Base-by-base conservation (phyloP, 495 filamentous ascomycete genomes). In the Penicilliopsis zonata region DNA sequence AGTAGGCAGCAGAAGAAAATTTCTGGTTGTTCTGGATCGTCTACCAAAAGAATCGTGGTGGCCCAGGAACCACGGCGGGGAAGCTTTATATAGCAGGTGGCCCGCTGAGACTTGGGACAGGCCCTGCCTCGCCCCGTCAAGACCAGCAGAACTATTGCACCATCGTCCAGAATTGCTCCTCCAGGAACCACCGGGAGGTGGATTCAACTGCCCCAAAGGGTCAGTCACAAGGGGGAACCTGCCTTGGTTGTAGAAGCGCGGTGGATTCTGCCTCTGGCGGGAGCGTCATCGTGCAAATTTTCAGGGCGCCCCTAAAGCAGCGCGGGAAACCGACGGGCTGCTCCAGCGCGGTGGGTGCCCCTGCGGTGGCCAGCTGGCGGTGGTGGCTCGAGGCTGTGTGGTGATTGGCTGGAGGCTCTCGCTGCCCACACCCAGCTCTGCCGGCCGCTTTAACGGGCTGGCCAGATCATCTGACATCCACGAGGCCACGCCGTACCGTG, bases 401-500 rank as follows among this genome's bases (percentile, higher is more conserved):
- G n/a, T n/a, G n/a, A n/a, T n/a, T n/a, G n/a, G n/a, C n/a, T n/a
- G n/a, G n/a, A n/a, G n/a, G n/a, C n/a, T n/a, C n/a, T n/a, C n/a
- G n/a, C n/a, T n/a, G n/a, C n/a, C n/a, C 4, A 4, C 25, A 27
- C 35, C 12, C 16, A 30, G 29, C 38, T 37, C 15, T 13, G 5
- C 25, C 14, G 13, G 34, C 34, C 16, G 34, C 34, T 19, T 28
- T 36, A 29, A 16, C 27, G 18, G 28, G 18, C 36, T 28, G 24
- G 25, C 34, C 21, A 13, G 35, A 47, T 57, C 53, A 54, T 50
- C 46, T 57, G 53, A 54, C 50, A 33, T 31, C 38, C 36, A 41
- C 23, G n/a, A n/a, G 21, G 31, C 30, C 40, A 34, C 13, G 38
- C 36, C 35, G 24, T 28, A 35, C 18, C 26, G 41, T 40, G 37